A percentile compares a stretch with the other conserved stretches of the same genome.
phyloP scores from a whole-genome alignment of 768 basidiomycete species.

The Termitomyces heimii region DNA sequence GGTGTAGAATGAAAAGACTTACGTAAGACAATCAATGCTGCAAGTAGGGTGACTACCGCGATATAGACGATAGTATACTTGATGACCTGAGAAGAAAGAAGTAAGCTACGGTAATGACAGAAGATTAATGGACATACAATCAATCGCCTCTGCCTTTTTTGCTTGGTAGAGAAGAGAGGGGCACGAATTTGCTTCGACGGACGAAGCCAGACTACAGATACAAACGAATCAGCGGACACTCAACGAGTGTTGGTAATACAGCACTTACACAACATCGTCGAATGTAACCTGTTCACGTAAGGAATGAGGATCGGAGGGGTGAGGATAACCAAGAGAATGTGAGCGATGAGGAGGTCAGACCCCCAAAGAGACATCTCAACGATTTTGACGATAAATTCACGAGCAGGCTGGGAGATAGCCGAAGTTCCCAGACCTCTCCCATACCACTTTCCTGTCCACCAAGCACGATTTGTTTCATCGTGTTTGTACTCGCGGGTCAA shows the following conservation, averaged over 20 bases:
- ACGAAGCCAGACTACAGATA: slow-evolving; percentile 84
- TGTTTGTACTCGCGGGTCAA: slow-evolving; percentile 97
- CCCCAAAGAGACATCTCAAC: slow-evolving; percentile 97
- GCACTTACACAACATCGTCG: slow-evolving; percentile 83
- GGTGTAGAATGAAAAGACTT: slow-evolving; percentile 26
- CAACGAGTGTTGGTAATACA: neutral
- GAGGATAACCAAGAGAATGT: slow-evolving; percentile 82
- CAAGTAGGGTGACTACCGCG: slow-evolving; percentile 67
- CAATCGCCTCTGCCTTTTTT: slow-evolving; percentile 88
- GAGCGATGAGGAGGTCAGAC: slow-evolving; percentile 87
- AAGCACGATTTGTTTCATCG: slow-evolving; percentile 96
- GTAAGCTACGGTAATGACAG: neutral
- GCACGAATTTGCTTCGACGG: slow-evolving; percentile 92
- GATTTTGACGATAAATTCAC: slow-evolving; percentile 97
- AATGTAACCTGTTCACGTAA: slow-evolving; percentile 83
- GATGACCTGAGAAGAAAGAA: slow-evolving; percentile 43
- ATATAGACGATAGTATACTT: slow-evolving; percentile 85
- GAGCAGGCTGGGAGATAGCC: slow-evolving; percentile 87
- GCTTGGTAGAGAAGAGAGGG: slow-evolving; percentile 91
- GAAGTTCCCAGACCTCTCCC: slow-evolving; percentile 88
- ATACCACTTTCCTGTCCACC: slow-evolving; percentile 99
- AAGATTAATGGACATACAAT: slow-evolving; percentile 46
- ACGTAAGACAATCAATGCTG: slow-evolving; percentile 82
- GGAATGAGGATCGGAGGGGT: slow-evolving; percentile 84
- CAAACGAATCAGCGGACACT: neutral